phyloP scores from a whole-genome alignment of 2,329 filamentous ascomycete genomes.

The Ceratocystis harringtonii region DNA sequence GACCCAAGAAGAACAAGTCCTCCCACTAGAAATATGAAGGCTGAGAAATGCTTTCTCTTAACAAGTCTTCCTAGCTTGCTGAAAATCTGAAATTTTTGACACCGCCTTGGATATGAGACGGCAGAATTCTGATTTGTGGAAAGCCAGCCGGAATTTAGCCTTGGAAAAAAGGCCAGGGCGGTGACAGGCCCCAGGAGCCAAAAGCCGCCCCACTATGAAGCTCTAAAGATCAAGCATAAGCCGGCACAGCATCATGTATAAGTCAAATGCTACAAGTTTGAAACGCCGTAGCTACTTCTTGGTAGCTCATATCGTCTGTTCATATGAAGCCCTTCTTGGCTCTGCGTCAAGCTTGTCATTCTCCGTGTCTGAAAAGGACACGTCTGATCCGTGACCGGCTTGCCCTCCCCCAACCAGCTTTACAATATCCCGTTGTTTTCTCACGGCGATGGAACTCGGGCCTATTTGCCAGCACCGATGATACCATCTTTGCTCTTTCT shows the following conservation, averaged over 20 bases:
- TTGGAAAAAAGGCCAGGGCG: slow-evolving; percentile 2
- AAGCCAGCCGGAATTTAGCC: slow-evolving; percentile 13
- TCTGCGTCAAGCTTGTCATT: background rate
- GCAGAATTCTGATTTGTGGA: slow-evolving; percentile 13
- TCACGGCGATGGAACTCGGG: slow-evolving; percentile 4
- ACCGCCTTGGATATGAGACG: slow-evolving; percentile 15
- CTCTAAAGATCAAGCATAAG: background rate
- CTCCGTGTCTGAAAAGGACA: background rate
- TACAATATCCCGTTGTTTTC: background rate
- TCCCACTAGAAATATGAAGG: slow-evolving; percentile 7
- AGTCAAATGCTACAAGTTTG: background rate
- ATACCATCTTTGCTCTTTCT: slow-evolving; percentile 85
- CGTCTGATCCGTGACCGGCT: background rate
- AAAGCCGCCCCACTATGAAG: slow-evolving; percentile 9
- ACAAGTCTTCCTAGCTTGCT: slow-evolving; percentile 3
- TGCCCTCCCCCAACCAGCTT: background rate
- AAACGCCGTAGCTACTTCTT: background rate
- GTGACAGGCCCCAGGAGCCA: background rate
- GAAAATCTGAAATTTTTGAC: slow-evolving; percentile 18
- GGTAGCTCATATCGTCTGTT: background rate
- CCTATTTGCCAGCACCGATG: slow-evolving; percentile 22
- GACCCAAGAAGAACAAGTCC: background rate
- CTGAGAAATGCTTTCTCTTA: slow-evolving; percentile 2
- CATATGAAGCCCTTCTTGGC: background rate
- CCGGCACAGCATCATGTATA: background rate